Percentiles rank a stretch among this genome's conserved stretches.
Conservation (phyloP, 441 rosid species). For the Populus hybrid region DNA sequence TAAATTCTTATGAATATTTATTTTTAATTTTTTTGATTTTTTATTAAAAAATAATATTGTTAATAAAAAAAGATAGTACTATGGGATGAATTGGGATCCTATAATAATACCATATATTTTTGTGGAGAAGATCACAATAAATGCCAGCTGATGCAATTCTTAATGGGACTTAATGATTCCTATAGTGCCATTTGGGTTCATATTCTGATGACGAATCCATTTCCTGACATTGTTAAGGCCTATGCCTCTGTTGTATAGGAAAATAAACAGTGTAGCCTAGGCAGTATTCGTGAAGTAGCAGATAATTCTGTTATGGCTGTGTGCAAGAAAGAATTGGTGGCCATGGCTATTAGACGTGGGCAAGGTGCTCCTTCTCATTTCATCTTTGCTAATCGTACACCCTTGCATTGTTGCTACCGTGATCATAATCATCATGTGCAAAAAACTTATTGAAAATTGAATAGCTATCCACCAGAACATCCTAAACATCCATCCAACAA, state of each 20-base stretch:
- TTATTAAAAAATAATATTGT: too few relatives aligned
- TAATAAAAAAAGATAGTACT: too few relatives aligned
- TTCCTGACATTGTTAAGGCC: not conserved
- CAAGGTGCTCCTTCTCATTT: not conserved
- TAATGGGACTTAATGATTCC: too few relatives aligned
- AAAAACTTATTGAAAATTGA: not conserved
- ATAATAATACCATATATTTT: not conserved
- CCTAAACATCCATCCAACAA: not conserved
- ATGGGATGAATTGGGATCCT: too few relatives aligned
- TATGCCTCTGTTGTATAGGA: not conserved
- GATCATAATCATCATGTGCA: not conserved
- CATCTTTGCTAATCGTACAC: not conserved
- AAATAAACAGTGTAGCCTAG: not conserved
- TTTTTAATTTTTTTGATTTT: too few relatives aligned
- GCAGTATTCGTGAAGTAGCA: not conserved
- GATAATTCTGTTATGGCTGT: not conserved
- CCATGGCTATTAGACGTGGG: not conserved
- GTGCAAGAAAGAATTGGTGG: not conserved
- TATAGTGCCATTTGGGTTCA: constrained; percentile 7
- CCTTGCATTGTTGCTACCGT: not conserved
- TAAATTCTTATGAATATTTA: too few relatives aligned
- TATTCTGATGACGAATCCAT: constrained; percentile 6
- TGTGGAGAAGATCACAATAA: constrained; percentile 32
- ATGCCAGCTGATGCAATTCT: constrained; percentile 58
- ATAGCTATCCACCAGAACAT: not conserved